phyloP scores from a whole-genome alignment of 192 early-diverging fungal species.

The Coemansia sp. region DNA sequence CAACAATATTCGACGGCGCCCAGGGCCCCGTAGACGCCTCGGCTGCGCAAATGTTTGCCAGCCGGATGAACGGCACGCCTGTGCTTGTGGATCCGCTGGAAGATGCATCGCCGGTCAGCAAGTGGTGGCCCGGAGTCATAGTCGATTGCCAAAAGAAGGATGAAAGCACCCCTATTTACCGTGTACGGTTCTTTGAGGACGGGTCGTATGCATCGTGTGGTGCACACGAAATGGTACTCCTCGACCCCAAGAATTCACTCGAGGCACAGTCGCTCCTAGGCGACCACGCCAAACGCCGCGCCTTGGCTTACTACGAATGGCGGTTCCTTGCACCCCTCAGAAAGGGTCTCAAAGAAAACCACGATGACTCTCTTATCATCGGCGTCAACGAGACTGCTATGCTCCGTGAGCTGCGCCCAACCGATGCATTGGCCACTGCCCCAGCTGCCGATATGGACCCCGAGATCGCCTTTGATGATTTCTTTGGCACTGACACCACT shows the following conservation, averaged over 20 bases:
- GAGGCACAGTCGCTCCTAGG: neutral
- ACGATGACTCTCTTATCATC: neutral
- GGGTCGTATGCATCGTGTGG: slow-evolving; percentile 35
- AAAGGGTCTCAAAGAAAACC: neutral
- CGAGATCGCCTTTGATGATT: slow-evolving; percentile 37
- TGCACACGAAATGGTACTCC: slow-evolving; percentile 31
- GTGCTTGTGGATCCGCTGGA: slow-evolving; percentile 52
- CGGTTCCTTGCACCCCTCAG: slow-evolving; percentile 19
- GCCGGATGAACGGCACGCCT: slow-evolving; percentile 25
- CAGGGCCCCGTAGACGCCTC: slow-evolving; percentile 18
- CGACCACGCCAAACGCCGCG: slow-evolving; percentile 35
- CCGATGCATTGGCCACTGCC: neutral
- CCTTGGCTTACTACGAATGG: slow-evolving; percentile 51
- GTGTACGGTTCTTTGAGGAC: slow-evolving; percentile 45
- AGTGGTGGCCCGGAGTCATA: slow-evolving; percentile 52
- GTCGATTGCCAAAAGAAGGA: slow-evolving; percentile 8
- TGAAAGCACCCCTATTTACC: neutral
- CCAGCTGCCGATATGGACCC: slow-evolving; percentile 17
- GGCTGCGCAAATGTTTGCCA: slow-evolving; percentile 32
- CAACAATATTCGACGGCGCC: slow-evolving; percentile 39
- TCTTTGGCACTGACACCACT: slow-evolving; percentile 10
- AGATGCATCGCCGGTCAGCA: neutral
- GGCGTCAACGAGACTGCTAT: slow-evolving; percentile 26
- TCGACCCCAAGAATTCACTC: slow-evolving; percentile 12
- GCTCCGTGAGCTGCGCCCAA: slow-evolving; percentile 12